Percentiles rank a stretch among this genome's conserved stretches.
Conservation (phyloP, 148 eudicot species). For the Pouteria glomerata region DNA sequence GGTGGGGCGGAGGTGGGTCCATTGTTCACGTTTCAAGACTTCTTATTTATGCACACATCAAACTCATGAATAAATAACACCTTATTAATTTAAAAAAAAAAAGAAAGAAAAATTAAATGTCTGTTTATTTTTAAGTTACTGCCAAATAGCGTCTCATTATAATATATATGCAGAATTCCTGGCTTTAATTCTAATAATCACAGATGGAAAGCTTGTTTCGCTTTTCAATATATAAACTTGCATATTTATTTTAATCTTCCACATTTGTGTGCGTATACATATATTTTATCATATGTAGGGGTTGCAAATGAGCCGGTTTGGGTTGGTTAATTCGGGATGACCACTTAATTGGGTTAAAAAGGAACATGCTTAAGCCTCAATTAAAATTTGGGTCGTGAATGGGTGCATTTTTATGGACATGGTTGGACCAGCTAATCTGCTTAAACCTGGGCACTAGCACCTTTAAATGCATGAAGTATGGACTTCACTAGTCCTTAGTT, state of each 20-base stretch:
- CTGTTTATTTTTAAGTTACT: neutral
- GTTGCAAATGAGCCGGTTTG: no score
- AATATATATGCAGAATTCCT: neutral
- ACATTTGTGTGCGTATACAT: neutral
- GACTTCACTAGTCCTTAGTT: no score
- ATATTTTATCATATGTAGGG: no score
- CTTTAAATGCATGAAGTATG: neutral
- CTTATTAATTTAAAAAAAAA: neutral
- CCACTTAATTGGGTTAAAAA: no score
- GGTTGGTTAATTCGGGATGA: no score
- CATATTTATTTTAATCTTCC: neutral
- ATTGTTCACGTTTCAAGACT: neutral
- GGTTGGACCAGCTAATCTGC: no score
- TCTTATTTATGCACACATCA: neutral
- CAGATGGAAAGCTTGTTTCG: neutral
- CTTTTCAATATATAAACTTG: constrained; percentile 5
- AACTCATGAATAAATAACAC: neutral
- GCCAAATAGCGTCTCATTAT: neutral
- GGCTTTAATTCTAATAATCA: neutral
- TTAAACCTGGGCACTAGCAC: neutral
- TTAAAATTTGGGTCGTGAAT: no score
- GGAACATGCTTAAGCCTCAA: no score
- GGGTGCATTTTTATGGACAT: no score
- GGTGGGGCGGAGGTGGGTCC: constrained; percentile 90
- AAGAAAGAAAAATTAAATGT: neutral